phyloP scores from a whole-genome alignment of 1,284 basidiomycete genomes.

The Apiotrichum brassicae region DNA sequence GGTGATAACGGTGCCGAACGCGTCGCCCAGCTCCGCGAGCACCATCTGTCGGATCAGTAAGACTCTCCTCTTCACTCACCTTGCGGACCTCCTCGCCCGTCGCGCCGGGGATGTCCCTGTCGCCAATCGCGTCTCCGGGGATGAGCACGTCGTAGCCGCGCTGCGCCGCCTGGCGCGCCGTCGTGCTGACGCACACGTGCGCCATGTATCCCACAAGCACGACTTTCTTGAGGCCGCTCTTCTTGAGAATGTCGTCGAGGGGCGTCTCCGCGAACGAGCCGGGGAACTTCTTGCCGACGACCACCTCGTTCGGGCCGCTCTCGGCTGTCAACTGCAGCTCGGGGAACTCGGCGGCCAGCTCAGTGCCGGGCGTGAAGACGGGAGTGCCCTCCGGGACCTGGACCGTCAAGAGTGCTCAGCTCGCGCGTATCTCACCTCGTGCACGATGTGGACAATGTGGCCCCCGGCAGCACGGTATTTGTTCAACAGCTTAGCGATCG shows the following conservation, averaged over 20 bases:
- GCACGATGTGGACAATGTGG: constrained; percentile 22
- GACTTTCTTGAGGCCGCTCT: constrained; percentile 19
- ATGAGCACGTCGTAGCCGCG: constrained; percentile 22
- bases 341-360: constrained; percentile 22
- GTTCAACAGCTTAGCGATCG: constrained; percentile 17
- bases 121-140: constrained; percentile 23
- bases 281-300: constrained; percentile 21
- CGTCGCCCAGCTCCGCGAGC: constrained; percentile 14
- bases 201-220: constrained; percentile 28
- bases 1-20: constrained; percentile 16
- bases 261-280: constrained; percentile 26
- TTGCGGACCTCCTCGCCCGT: constrained; percentile 13
- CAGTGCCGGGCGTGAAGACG: constrained; percentile 26
- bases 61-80: not conserved
- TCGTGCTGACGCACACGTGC: constrained; percentile 27
- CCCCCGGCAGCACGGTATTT: constrained; percentile 17
- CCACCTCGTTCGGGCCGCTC: constrained; percentile 11
- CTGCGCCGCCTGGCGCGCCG: constrained; percentile 24
- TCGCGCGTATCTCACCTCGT: constrained; percentile 10
- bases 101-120: constrained; percentile 27
- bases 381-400: constrained; percentile 21
- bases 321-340: constrained; percentile 15
- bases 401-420: too few relatives aligned
- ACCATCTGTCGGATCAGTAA: constrained; percentile 6
- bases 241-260: constrained; percentile 18